Percentiles rank a stretch among this genome's conserved stretches.
phyloP scores from a whole-genome alignment of 164 flowering plant genomes.

The Akebia trifoliata region DNA sequence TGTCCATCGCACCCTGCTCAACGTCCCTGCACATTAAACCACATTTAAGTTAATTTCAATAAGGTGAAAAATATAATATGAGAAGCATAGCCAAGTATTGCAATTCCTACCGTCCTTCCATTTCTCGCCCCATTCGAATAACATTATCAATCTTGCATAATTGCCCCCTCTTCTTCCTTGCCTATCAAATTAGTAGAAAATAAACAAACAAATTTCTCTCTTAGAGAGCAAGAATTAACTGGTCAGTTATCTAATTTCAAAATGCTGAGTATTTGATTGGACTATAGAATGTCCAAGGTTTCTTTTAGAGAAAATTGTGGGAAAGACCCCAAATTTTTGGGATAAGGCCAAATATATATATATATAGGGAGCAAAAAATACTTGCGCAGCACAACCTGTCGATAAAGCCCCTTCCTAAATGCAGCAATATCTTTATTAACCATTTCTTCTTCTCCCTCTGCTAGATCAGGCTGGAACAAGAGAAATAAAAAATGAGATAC shows the following conservation, averaged over 20 bases:
- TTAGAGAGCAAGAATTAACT: background rate
- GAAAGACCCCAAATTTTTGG: background rate
- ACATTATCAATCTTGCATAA: constrained; percentile 41
- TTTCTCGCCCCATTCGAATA: constrained; percentile 33
- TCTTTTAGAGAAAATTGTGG: too few relatives aligned
- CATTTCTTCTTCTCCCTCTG: constrained; percentile 71
- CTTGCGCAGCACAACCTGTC: constrained; percentile 41
- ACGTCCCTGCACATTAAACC: constrained; percentile 45
- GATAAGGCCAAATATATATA: background rate
- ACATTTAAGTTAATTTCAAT: constrained; percentile 1
- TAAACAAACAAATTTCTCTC: background rate
- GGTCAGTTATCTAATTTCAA: background rate
- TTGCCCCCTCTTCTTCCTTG: constrained; percentile 39
- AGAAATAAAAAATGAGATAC: constrained; percentile 4
- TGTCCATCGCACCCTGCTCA: constrained; percentile 73
- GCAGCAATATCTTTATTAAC: constrained; percentile 46
- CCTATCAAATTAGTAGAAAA: constrained; percentile 30
- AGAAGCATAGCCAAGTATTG: constrained; percentile 4
- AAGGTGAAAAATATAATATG: background rate
- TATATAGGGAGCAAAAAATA: background rate
- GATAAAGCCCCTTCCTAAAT: constrained; percentile 40
- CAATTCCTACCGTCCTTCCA: constrained; percentile 39
- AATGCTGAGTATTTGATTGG: background rate
- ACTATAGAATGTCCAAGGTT: too few relatives aligned
- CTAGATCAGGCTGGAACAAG: constrained; percentile 60